Evolutionary conservation across 148 eudicot genomes (phyloP), one percentile per base, ranked within the genome.

Genomic region (Bassia scoparia): DNA sequence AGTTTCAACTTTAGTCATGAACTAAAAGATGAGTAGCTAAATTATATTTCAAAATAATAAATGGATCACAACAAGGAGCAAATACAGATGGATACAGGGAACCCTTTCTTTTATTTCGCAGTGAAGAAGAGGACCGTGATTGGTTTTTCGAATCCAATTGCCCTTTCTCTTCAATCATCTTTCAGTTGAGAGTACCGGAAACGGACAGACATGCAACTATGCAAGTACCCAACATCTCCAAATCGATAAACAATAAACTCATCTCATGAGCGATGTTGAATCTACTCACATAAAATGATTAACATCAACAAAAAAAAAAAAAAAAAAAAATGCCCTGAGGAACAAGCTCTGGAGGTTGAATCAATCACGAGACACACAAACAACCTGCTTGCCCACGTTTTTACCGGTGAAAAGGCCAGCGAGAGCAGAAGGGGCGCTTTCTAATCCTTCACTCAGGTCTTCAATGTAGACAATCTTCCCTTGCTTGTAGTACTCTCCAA

Each of bases 381-480:
- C 79, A 53, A 87, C 91, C 69, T 92, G 92, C 72, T 92, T 92
- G 29, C 97, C 97, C 18, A 92, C 79, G 69, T 92, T 92, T 68
- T 86, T 79, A 33, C 97, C 97, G 0, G 89, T 76, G 72, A 84
- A 92, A 56, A 92, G 84, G 3, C 90, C 97, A 44, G 70, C 90
- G 55, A 92, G 81, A 34, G 97, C 95, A 79, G 84, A 64, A 0
- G 97, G 94, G 37, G 86, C 92, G 60, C 81, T 86, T 76, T 88
- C 90, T 77, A 92, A 74, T 12, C 96, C 92, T 52, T 84, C 76
- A 37, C 71, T 85, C 89, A 85, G 78, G 76, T 92, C 90, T 69
- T 92, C 96, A 1, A 92, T 52, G 74, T 92, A 92, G 11, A 78
- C 82, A 53, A 92, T 86, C 85, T 92, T 89, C 21, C 93, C 96